phyloP scores from a whole-genome alignment of 2,329 filamentous ascomycete species.

The Botrytis hyacinthi region DNA sequence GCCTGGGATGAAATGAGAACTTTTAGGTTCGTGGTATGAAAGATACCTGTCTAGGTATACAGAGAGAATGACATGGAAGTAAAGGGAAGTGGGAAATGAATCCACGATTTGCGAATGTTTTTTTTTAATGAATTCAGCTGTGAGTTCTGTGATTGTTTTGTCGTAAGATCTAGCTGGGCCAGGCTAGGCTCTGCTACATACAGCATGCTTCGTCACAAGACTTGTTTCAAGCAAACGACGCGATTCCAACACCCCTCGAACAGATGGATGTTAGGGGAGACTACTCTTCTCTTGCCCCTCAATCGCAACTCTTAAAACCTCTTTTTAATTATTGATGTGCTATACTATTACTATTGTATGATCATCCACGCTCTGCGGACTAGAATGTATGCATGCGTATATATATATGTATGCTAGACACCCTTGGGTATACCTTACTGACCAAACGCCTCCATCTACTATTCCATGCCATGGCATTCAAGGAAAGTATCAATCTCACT shows the following conservation, averaged over 20 bases:
- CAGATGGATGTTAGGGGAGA: neutral
- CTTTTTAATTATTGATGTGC: neutral
- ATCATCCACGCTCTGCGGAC: neutral
- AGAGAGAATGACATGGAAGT: neutral
- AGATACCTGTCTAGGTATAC: neutral
- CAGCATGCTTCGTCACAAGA: neutral
- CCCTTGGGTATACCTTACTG: slow-evolving; percentile 13
- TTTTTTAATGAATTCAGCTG: neutral
- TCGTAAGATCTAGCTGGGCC: neutral
- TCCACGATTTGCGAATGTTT: neutral
- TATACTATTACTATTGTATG: neutral
- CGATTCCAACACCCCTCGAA: neutral
- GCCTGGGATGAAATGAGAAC: neutral
- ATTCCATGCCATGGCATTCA: neutral
- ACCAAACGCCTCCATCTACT: slow-evolving; percentile 15
- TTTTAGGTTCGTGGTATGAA: neutral
- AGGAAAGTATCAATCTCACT: neutral
- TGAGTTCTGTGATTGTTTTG: neutral
- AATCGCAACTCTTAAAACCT: neutral
- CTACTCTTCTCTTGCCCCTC: neutral
- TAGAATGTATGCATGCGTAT: neutral
- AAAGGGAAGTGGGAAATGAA: neutral
- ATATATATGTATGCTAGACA: neutral
- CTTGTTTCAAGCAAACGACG: neutral
- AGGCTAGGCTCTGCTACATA: neutral